Evolutionary conservation across 257 asterid species (phyloP).

Genomic region (Penstemon davidsonii): DNA sequence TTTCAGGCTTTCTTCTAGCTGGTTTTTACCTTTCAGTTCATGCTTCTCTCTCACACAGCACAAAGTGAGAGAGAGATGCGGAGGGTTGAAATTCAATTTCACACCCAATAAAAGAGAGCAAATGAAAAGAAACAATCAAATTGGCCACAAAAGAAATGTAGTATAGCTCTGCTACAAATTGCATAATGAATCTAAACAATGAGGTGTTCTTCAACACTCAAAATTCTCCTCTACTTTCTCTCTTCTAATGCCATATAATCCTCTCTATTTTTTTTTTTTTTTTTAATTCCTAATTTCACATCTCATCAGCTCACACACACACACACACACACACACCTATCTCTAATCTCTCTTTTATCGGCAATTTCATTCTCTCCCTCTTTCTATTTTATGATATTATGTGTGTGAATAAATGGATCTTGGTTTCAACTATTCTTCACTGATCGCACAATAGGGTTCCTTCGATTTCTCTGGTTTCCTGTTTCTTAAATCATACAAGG

Average conservation of each 20-base stretch:
- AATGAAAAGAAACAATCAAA: conserved; percentile 23
- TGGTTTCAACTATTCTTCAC: conserved; percentile 31
- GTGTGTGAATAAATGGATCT: conserved; percentile 35
- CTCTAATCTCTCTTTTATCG: neutral
- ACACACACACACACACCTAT: neutral
- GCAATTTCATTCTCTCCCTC: conserved; percentile 27
- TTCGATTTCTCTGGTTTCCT: conserved; percentile 17
- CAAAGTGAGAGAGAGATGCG: neutral
- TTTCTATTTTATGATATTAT: conserved; percentile 18
- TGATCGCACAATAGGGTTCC: conserved; percentile 33
- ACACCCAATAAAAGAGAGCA: conserved; percentile 24
- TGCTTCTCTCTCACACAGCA: conserved; percentile 21
- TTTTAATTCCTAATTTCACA: conserved; percentile 11
- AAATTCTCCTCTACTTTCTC: conserved; percentile 41
- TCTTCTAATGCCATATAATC: conserved; percentile 37
- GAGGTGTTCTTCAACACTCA: conserved; percentile 41
- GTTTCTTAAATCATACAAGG: neutral
- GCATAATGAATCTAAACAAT: conserved; percentile 25
- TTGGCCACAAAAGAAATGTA: conserved; percentile 20
- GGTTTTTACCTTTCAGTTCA: neutral
- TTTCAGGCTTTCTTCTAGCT: conserved; percentile 29
- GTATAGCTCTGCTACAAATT: conserved; percentile 9
- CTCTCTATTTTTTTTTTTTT: conserved; percentile 25
- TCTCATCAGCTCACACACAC: conserved; percentile 23
- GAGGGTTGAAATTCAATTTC: conserved; percentile 7